Evolutionary conservation across 768 basidiomycete genomes (phyloP).

Genomic region (Glaciozyma martinii): DNA sequence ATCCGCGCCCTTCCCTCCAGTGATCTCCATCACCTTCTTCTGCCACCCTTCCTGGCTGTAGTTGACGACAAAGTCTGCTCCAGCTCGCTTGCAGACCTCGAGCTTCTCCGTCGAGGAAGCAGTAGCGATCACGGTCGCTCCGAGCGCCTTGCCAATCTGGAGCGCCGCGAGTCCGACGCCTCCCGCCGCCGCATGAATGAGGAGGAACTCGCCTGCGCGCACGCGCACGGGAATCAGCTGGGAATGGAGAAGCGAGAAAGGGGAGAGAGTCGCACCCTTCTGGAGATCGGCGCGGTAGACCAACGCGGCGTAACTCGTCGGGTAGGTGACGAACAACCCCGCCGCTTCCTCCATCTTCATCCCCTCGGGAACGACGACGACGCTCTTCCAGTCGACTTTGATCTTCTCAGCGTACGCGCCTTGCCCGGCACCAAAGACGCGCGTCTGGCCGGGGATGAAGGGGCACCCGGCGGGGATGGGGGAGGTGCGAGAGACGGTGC

Average conservation of each 20-base stretch:
- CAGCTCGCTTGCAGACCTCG: conserved; percentile 61
- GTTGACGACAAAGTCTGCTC: conserved; percentile 73
- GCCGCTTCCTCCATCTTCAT: conserved; percentile 80
- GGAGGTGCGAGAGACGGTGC: conserved; percentile 58
- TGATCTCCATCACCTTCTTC: conserved; percentile 74
- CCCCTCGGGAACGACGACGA: conserved; percentile 58
- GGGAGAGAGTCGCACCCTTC: conserved; percentile 47
- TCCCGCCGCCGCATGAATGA: conserved; percentile 91
- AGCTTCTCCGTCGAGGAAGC: conserved; percentile 55
- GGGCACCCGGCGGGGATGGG: conserved; percentile 71
- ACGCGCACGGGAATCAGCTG: not conserved
- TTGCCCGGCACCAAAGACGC: conserved; percentile 74
- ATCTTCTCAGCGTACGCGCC: conserved; percentile 70
- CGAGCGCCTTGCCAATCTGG: conserved; percentile 86
- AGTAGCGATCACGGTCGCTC: conserved; percentile 90
- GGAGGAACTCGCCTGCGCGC: conserved; percentile 68
- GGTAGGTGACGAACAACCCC: conserved; percentile 67
- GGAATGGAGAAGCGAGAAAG: not conserved
- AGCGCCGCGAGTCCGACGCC: conserved; percentile 88
- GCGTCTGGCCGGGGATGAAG: conserved; percentile 64
- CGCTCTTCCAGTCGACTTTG: conserved; percentile 46
- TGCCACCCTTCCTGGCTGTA: conserved; percentile 75
- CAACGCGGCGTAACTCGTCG: conserved; percentile 81
- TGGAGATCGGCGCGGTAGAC: conserved; percentile 74
- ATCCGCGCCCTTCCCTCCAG: conserved; percentile 70